phyloP scores from a whole-genome alignment of 2,329 filamentous ascomycete species.

The Diaporthe destruens region DNA sequence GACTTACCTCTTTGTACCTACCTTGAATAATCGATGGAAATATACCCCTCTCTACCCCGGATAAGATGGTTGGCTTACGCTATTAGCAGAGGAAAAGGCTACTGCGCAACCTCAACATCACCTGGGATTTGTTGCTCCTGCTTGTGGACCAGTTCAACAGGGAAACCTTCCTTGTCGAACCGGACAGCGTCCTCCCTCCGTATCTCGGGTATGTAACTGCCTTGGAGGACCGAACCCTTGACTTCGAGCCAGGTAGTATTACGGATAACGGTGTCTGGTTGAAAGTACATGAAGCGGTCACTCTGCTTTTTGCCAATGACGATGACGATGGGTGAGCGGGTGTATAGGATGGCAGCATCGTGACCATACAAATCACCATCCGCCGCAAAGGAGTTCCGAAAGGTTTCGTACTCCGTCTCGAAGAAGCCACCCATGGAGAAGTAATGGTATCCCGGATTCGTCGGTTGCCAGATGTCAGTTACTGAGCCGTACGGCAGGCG shows the following conservation, averaged over 20 bases:
- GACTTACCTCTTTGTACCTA: neutral
- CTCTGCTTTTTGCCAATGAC: neutral
- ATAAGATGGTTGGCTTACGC: neutral
- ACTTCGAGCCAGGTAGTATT: neutral
- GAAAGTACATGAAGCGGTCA: slow-evolving; percentile 19
- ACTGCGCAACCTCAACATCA: neutral
- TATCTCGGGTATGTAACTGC: neutral
- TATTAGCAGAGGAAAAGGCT: too few relatives aligned
- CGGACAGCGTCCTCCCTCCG: slow-evolving; percentile 7
- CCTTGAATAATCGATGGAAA: neutral
- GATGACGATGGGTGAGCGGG: slow-evolving; percentile 26
- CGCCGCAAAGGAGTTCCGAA: slow-evolving; percentile 33
- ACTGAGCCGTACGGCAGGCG: neutral
- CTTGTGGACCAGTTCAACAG: neutral
- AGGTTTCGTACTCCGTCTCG: neutral
- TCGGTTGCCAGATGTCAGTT: neutral
- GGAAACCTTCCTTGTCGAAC: neutral
- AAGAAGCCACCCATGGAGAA: neutral
- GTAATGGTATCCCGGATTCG: neutral
- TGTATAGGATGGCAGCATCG: slow-evolving; percentile 36
- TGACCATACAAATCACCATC: slow-evolving; percentile 41
- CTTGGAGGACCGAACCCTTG: neutral
- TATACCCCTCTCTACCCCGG: neutral
- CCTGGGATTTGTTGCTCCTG: neutral
- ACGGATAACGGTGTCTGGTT: neutral